phyloP scores from a whole-genome alignment of 2,329 filamentous ascomycete species.

The Aspergillus sp. region DNA sequence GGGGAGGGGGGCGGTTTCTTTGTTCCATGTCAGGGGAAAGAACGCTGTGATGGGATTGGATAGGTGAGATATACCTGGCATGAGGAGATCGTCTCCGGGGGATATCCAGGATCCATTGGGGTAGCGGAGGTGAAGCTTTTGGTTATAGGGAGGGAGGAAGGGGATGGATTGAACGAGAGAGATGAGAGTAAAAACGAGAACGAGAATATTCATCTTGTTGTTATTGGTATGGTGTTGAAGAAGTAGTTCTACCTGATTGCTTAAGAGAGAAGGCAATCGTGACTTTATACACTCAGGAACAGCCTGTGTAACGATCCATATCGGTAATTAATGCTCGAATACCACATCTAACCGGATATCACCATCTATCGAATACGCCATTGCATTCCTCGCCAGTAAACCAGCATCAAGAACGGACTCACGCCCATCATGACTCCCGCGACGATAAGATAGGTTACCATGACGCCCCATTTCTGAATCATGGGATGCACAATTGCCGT shows the following conservation, averaged over 20 bases:
- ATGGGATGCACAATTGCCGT: constrained; percentile 20
- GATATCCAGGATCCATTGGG: constrained; percentile 11
- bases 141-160: background rate
- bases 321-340: background rate
- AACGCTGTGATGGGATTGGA: background rate
- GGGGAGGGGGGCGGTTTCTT: constrained; percentile 10
- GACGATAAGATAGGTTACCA: constrained; percentile 14
- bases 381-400: constrained; percentile 13
- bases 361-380: constrained; percentile 11
- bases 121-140: constrained; percentile 14
- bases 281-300: too few relatives aligned
- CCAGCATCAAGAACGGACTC: constrained; percentile 12
- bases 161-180: background rate
- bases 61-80: constrained; percentile 1
- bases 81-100: constrained; percentile 12
- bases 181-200: too few relatives aligned
- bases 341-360: background rate
- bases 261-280: too few relatives aligned
- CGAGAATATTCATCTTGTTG: background rate
- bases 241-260: background rate
- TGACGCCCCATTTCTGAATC: constrained; percentile 10
- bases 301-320: too few relatives aligned
- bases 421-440: constrained; percentile 5
- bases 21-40: too few relatives aligned
- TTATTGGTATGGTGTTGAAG: background rate